Evolutionary conservation across 805 yeast genomes (phyloP), one percentile per base, ranked within the genome.

Genomic region (Kodamaea hsintzibuensis): DNA sequence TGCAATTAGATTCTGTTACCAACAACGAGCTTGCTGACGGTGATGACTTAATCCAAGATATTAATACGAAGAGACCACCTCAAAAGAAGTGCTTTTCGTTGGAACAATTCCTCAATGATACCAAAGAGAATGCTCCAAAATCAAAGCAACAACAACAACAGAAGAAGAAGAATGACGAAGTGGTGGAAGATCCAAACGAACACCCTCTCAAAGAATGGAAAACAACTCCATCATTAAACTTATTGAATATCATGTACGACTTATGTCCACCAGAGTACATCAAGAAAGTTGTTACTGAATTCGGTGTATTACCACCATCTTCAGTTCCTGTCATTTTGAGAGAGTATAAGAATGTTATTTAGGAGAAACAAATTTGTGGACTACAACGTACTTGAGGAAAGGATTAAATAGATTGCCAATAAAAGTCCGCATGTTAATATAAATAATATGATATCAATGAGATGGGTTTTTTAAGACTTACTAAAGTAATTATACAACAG

Each of bases 261-360:
- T 79, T 95, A 62, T 93, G 98, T 1, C 98, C 97, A 37, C 96
- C 97, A 12, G 89, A 86, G 61, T 89, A 88, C 65, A 90, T 95
- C 63, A 92, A 93, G 68, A 95, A 95, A 74, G 91, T 95, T 55
- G 91, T 95, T 52, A 95, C 98, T 1, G 99, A 95, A 70, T 84
- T 93, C 59, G 99, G 99, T 27, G 90, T 96, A 2, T 79, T 95
- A 60, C 99, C 99, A 9, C 97, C 99, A 43, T 88, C 96, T n/a
- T 91, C 98, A 1, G 98, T 95, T 54, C 99, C 99, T 25, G 98
- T 95, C 48, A 90, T 95, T 57, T 76, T 95, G 62, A 83, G 98
- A 72, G 99, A 95, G 71, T 95, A 93, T 71, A 90, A 91, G 70
- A 73, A 70, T 59, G 54, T 51, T 42, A 40, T 51, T 30, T 51